Conservation (phyloP, 768 basidiomycete genomes). For the Hygrophorus russula region DNA sequence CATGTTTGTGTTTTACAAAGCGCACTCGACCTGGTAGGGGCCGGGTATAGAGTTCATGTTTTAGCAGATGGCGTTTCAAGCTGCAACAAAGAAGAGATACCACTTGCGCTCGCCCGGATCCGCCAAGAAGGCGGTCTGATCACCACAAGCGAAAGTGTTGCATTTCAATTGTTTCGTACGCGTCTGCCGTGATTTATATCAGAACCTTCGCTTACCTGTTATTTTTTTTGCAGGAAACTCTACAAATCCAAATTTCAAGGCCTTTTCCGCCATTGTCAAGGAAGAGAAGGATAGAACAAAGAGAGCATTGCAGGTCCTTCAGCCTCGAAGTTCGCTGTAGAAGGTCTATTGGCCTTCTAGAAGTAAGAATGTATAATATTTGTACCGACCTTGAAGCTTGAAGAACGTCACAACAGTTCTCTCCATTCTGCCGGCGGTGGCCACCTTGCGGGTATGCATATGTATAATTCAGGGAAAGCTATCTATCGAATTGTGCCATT, state of each 20-base stretch:
- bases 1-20: slow-evolving; percentile 89
- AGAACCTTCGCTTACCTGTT: background rate
- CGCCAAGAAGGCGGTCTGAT: slow-evolving; percentile 66
- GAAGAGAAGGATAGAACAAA: slow-evolving; percentile 61
- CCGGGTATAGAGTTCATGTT: slow-evolving; percentile 43
- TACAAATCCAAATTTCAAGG: slow-evolving; percentile 51
- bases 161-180: slow-evolving; percentile 63
- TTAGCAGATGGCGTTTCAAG: slow-evolving; percentile 81
- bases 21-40: slow-evolving; percentile 49
- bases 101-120: slow-evolving; percentile 59
- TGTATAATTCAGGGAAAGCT: too few relatives aligned
- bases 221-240: slow-evolving; percentile 31
- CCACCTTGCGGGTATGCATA: too few relatives aligned
- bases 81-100: slow-evolving; percentile 70
- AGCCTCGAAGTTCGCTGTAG: slow-evolving; percentile 1
- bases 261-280: slow-evolving; percentile 63
- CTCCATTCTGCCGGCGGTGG: too few relatives aligned
- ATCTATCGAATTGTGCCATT: too few relatives aligned
- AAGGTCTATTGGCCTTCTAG: too few relatives aligned
- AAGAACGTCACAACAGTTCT: too few relatives aligned
- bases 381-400: too few relatives aligned
- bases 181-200: background rate
- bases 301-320: slow-evolving; percentile 22
- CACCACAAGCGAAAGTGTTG: slow-evolving; percentile 71
- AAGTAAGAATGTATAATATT: too few relatives aligned